Conservation (phyloP, 768 basidiomycete species). For the Xanthoconium stramineum region DNA sequence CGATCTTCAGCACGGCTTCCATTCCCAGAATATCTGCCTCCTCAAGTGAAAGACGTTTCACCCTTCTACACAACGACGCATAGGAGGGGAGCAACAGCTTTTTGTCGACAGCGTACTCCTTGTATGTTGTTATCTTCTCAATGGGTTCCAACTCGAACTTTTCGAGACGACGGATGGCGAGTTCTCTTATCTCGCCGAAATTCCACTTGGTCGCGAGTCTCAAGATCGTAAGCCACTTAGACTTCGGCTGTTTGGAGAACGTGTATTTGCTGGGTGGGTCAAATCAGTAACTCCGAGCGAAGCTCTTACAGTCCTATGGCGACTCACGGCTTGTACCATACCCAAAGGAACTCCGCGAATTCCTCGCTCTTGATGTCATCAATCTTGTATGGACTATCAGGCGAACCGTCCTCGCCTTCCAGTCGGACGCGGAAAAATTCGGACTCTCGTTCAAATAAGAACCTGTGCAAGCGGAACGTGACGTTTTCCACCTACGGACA, state of each 20-base stretch:
- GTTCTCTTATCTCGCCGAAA: constrained; percentile 48
- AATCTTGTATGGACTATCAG: constrained; percentile 9
- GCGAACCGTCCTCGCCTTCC: constrained; percentile 1
- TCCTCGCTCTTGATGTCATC: constrained; percentile 33
- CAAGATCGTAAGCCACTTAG: constrained; percentile 56
- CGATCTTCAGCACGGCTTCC: constrained; percentile 52
- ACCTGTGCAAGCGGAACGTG: constrained; percentile 33
- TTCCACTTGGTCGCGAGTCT: constrained; percentile 52
- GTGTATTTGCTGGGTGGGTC: constrained; percentile 45
- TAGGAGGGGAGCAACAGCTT: constrained; percentile 52
- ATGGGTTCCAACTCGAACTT: constrained; percentile 44
- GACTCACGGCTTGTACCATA: constrained; percentile 47
- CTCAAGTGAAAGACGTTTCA: constrained; percentile 45
- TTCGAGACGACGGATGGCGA: constrained; percentile 55
- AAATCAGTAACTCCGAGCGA: not conserved
- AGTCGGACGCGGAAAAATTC: constrained; percentile 29
- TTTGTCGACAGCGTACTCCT: constrained; percentile 46
- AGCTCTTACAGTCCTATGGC: not conserved
- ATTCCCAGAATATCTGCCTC: constrained; percentile 59
- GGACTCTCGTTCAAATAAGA: constrained; percentile 39
- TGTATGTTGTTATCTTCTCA: constrained; percentile 56
- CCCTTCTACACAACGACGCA: constrained; percentile 47
- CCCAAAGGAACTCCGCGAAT: constrained; percentile 50
- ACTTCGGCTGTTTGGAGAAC: constrained; percentile 45
- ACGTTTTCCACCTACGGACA: constrained; percentile 32